Evolutionary conservation across 2,329 filamentous ascomycete genomes (phyloP).

Genomic region (Scortechinia acanthostroma): DNA sequence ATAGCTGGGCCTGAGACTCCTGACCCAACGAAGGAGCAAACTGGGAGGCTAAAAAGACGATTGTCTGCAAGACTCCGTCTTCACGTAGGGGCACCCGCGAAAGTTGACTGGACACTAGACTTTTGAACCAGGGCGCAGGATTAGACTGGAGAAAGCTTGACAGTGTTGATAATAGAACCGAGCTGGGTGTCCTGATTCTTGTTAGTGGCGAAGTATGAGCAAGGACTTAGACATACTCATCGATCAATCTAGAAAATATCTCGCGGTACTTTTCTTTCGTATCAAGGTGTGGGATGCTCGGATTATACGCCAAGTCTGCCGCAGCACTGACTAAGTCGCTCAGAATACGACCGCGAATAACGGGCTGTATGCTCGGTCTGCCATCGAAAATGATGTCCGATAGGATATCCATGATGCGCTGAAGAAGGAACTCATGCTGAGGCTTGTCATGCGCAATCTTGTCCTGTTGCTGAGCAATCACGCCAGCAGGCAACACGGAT

Average conservation of each 20-base stretch:
- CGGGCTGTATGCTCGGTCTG: slow-evolving; percentile 22
- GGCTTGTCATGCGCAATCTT: slow-evolving; percentile 9
- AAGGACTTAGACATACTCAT: not conserved
- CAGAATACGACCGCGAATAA: slow-evolving; percentile 25
- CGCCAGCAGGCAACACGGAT: slow-evolving; percentile 27
- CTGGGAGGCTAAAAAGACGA: slow-evolving; percentile 29
- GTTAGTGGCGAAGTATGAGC: slow-evolving; percentile 1
- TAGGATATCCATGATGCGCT: slow-evolving; percentile 15
- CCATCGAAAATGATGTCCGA: slow-evolving; percentile 18
- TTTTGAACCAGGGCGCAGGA: slow-evolving; percentile 25
- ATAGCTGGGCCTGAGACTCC: slow-evolving; percentile 15
- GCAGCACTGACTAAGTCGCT: slow-evolving; percentile 27
- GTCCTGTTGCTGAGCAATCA: slow-evolving; percentile 23
- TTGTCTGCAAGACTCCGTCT: slow-evolving; percentile 28
- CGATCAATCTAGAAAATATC: not conserved
- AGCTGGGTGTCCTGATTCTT: slow-evolving; percentile 19
- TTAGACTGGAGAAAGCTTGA: slow-evolving; percentile 25
- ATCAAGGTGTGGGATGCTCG: slow-evolving; percentile 7
- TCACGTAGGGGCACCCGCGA: slow-evolving; percentile 25
- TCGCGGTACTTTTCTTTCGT: not conserved
- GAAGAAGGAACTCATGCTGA: slow-evolving; percentile 8
- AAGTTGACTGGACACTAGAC: slow-evolving; percentile 20
- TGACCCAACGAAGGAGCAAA: slow-evolving; percentile 26
- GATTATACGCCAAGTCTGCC: slow-evolving; percentile 26
- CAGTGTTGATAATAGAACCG: slow-evolving; percentile 20